Conservation (phyloP, 2,329 filamentous ascomycete genomes). For the Blastomyces parvus region DNA sequence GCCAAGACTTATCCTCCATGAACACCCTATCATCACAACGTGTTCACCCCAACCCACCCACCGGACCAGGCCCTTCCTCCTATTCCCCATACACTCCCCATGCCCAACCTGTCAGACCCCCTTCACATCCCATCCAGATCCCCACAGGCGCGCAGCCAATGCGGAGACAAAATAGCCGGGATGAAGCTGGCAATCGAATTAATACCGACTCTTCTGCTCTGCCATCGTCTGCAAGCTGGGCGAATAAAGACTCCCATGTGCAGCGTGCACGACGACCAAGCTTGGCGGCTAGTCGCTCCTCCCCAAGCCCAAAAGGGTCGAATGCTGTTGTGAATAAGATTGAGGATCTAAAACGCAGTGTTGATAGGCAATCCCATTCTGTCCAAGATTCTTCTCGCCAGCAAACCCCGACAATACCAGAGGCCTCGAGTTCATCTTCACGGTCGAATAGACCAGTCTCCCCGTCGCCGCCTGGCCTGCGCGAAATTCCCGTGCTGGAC, state of each 20-base stretch:
- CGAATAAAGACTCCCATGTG: constrained; percentile 56
- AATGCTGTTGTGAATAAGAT: constrained; percentile 33
- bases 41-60: constrained; percentile 29
- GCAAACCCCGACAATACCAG: constrained; percentile 21
- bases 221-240: constrained; percentile 90
- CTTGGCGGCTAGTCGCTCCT: constrained; percentile 68
- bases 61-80: constrained; percentile 3
- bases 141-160: constrained; percentile 51
- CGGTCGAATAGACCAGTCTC: constrained; percentile 17
- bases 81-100: constrained; percentile 32
- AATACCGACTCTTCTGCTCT: constrained; percentile 73
- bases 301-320: constrained; percentile 64
- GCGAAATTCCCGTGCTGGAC: constrained; percentile 28
- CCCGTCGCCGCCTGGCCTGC: constrained; percentile 18
- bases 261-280: constrained; percentile 60
- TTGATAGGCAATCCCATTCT: constrained; percentile 24
- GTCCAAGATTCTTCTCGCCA: constrained; percentile 20
- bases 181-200: constrained; percentile 52
- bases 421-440: constrained; percentile 11
- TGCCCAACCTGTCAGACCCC: constrained; percentile 18
- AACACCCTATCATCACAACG: constrained; percentile 78
- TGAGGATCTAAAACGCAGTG: constrained; percentile 28
- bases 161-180: constrained; percentile 61
- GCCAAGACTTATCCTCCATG: constrained; percentile 88
- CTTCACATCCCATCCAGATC: constrained; percentile 25